Base-by-base conservation (phyloP, 1,284 basidiomycete genomes). In the Limonomyces culmigenus region DNA sequence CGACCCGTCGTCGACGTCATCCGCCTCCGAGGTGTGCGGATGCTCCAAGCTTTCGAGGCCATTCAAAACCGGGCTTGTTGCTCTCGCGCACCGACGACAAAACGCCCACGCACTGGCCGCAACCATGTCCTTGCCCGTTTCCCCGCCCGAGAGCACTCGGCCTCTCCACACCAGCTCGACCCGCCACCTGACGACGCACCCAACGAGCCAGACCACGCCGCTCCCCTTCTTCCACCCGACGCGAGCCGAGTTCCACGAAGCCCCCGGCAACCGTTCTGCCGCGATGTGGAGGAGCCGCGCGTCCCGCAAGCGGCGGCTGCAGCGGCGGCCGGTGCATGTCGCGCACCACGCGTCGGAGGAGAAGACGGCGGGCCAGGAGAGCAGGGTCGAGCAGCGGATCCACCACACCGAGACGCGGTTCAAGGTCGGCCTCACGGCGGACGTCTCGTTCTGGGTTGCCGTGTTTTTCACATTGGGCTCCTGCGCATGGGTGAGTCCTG, bases 401-500 rank as follows among this genome's bases (percentile, higher is more conserved):
- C 38, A 37, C 14, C 40, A 47, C 27, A 41, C 45, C 2, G 30
- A 41, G 11, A 41, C 43, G 23, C 33, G 32, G 12, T 36, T 50
- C 34, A 48, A 47, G 33, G 35, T 47, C 14, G 45, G 43, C 32
- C 41, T 49, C 10, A 39, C 37, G 8, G 48, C 45, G 45, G 48
- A 49, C 37, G 35, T 51, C 10, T 49, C 50, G 13, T 49, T 50
- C 40, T 52, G 50, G 49, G 45, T 50, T 3, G 50, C 50, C 3
- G 38, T 54, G 16, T 38, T 53, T 8, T 53, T 56, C 38, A 44
- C 52, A 3, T 45, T 56, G 23, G 50, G 53, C 10, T 50, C 50
- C 3, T 47, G 50, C 21, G 42, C 44, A 8, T 49, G 51, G 48
- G 46, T 43, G 38, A 34, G 43, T 39, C 34, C 4, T 10, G 5